These are phyloP conservation scores for Exsudoporus frostii DNA, from an alignment of 768 basidiomycete species.

Conservation along the genomic window DNA sequence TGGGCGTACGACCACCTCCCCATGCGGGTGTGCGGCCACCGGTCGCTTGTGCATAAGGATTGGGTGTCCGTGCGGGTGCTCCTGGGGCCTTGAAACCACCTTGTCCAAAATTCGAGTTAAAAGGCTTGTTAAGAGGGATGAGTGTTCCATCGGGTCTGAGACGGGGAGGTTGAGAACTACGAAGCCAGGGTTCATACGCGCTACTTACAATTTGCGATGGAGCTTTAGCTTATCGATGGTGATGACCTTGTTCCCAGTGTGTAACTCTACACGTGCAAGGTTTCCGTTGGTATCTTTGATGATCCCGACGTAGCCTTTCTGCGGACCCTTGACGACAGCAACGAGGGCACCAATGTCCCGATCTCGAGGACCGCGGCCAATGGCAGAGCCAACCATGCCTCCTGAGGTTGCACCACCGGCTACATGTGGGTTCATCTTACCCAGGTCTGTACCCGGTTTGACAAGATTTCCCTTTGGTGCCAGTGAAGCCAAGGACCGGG, in stretches of 20 bases:
- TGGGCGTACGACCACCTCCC: constrained; percentile 56
- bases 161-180: constrained; percentile 5
- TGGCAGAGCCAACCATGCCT: constrained; percentile 80
- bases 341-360: constrained; percentile 78
- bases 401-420: constrained; percentile 54
- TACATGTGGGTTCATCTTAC: constrained; percentile 86
- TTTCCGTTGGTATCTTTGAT: constrained; percentile 95
- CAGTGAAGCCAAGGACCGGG: constrained; percentile 75
- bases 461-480: constrained; percentile 80
- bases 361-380: constrained; percentile 79
- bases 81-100: constrained; percentile 34
- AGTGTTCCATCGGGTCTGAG: constrained; percentile 57
- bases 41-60: constrained; percentile 42
- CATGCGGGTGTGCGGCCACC: constrained; percentile 37
- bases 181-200: background rate
- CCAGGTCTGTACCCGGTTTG: constrained; percentile 69
- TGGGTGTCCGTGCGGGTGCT: constrained; percentile 44
- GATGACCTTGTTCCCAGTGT: constrained; percentile 84
- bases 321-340: constrained; percentile 77
- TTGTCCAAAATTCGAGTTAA: constrained; percentile 15
- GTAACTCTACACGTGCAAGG: constrained; percentile 85
- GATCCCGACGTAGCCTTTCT: constrained; percentile 87
- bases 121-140: constrained; percentile 45
- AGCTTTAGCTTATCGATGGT: constrained; percentile 82
- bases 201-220: constrained; percentile 65